A percentile compares a stretch with the other conserved stretches of the same genome.
These are phyloP conservation scores for Aspergillus sp. DNA, from an alignment of 2,329 filamentous ascomycete species.

Conservation along the genomic window DNA sequence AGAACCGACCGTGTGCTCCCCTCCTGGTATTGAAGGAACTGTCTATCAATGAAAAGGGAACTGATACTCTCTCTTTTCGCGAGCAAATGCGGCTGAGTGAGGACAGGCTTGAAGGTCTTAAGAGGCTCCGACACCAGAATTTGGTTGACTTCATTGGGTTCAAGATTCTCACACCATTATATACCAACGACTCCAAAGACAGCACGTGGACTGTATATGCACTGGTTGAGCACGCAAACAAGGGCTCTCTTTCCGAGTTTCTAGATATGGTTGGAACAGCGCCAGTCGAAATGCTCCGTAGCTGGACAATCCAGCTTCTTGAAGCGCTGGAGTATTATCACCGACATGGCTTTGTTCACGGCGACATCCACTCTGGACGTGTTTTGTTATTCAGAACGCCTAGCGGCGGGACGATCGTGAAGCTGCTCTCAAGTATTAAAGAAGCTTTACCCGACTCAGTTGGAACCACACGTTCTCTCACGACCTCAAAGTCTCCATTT, in stretches of 20 bases:
- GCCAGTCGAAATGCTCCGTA: slow-evolving; percentile 71
- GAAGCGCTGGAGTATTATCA: slow-evolving; percentile 88
- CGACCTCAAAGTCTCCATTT: slow-evolving; percentile 71
- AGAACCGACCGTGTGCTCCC: slow-evolving; percentile 56
- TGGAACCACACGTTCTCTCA: slow-evolving; percentile 31
- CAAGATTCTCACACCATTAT: slow-evolving; percentile 63
- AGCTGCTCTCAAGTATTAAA: slow-evolving; percentile 51
- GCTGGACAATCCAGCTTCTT: slow-evolving; percentile 89
- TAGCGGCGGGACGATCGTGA: slow-evolving; percentile 66
- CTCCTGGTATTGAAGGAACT: slow-evolving; percentile 74
- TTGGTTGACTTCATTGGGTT: slow-evolving; percentile 80
- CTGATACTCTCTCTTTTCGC: slow-evolving; percentile 66
- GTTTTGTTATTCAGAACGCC: slow-evolving; percentile 72
- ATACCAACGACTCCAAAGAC: slow-evolving; percentile 40
- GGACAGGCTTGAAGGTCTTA: slow-evolving; percentile 71
- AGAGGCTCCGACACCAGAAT: slow-evolving; percentile 72
- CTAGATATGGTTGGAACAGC: slow-evolving; percentile 76
- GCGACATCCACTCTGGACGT: slow-evolving; percentile 76
- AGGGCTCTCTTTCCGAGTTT: slow-evolving; percentile 78
- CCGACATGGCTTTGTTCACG: slow-evolving; percentile 78
- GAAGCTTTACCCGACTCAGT: slow-evolving; percentile 53
- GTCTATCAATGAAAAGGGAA: slow-evolving; percentile 57
- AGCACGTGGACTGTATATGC: slow-evolving; percentile 70
- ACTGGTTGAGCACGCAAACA: slow-evolving; percentile 74
- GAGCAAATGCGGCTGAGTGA: slow-evolving; percentile 76